Evolutionary conservation across 208 protist species (phyloP), one percentile per base, ranked within the genome.

Genomic region (Leishmania major): DNA sequence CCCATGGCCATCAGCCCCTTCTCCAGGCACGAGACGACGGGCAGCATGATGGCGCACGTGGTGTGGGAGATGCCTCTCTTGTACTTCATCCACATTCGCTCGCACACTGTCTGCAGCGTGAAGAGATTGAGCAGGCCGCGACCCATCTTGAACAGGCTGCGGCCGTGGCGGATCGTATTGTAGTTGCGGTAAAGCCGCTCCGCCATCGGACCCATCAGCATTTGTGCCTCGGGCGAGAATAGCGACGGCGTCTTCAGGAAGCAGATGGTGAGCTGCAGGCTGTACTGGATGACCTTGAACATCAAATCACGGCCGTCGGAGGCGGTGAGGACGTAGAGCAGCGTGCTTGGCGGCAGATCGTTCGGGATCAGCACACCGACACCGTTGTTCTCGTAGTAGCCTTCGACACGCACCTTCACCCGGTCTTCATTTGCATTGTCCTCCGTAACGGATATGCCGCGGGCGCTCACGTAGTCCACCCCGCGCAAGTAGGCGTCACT

Each of bases 131-230:
- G 74, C 28, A 97, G 45, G 22, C 94, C 90, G 8, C 94, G 88
- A 3, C 94, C 94, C 53, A 97, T 81, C 86, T 96, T 97, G 86
- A 97, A 97, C 57, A 97, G 88, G 73, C 87, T 91, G 57, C 94
- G 93, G 31, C 92, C 94, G 83, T 96, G 92, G 53, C 94, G 91
- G 74, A 97, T 96, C 43, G 94, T 97, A 84, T 96, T 95, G 87
- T 89, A 91, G 88, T 97, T 97, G 49, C 84, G 79, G 81, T 84
- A 95, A 40, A 97, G 88, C 31, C 93, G 93, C 83, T 88, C 79
- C 64, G 92, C 93, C 90, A 86, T 92, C 57, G 83, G 75, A 25
- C 89, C 87, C 3, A 87, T 88, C 70, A 93, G 82, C 11, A 73
- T 80, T 66, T 86, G 82, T 55, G 87, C 85, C 55, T 91, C 92